A percentile compares a stretch with the other conserved stretches of the same genome.
Evolutionary conservation across 1,284 basidiomycete genomes (phyloP).

Genomic region (Inonotus obliquus): DNA sequence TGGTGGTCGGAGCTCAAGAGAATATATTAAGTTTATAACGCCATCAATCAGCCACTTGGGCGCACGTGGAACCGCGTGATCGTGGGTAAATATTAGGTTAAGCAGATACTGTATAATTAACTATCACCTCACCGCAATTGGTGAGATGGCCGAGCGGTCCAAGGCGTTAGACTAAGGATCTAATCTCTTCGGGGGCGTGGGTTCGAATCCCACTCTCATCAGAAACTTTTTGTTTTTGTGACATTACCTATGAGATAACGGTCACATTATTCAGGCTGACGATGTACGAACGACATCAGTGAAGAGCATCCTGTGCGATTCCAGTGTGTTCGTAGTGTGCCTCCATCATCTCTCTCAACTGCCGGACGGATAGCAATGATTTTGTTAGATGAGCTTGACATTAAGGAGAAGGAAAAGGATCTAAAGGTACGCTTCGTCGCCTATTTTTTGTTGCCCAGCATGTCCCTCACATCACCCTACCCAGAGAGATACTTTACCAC

Average conservation of each 20-base stretch:
- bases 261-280: no score
- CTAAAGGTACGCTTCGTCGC: neutral
- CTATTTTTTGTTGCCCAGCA: neutral
- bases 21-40: no score
- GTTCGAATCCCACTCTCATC: conserved; percentile 69
- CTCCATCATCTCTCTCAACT: no score
- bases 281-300: no score
- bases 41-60: neutral
- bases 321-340: no score
- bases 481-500: conserved; percentile 14
- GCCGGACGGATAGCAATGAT: conserved; percentile 5
- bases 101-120: neutral
- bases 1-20: neutral
- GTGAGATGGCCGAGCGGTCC: conserved; percentile 80
- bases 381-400: conserved; percentile 15
- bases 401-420: conserved; percentile 15
- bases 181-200: conserved; percentile 48
- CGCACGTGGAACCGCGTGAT: neutral
- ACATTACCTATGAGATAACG: neutral
- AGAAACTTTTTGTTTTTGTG: conserved; percentile 10
- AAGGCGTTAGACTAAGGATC: conserved; percentile 69
- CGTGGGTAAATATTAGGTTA: neutral
- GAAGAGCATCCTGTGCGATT: no score
- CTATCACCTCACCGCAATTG: neutral
- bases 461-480: neutral